These are phyloP conservation scores for Venturia asperata DNA, from an alignment of 2,329 filamentous ascomycete species.

Conservation along the genomic window DNA sequence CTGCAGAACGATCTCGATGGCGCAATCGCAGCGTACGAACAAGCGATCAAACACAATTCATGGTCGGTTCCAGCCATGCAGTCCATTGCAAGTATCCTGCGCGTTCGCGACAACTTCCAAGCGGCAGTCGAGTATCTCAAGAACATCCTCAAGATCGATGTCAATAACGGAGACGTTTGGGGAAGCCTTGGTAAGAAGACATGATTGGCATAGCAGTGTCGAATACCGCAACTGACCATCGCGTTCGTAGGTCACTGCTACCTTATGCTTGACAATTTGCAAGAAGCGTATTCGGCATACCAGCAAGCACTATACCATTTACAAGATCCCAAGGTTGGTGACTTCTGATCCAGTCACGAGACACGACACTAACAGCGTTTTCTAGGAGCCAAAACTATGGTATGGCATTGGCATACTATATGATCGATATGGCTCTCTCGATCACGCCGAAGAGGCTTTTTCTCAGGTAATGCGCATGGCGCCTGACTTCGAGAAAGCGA, in stretches of 20 bases:
- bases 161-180: slow-evolving; percentile 89
- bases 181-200: slow-evolving; percentile 72
- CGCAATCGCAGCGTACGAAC: slow-evolving; percentile 84
- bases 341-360: neutral
- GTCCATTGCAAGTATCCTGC: slow-evolving; percentile 82
- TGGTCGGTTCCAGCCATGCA: slow-evolving; percentile 90
- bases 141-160: slow-evolving; percentile 83
- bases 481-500: slow-evolving; percentile 94
- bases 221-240: neutral
- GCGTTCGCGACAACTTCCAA: slow-evolving; percentile 86
- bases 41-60: slow-evolving; percentile 77
- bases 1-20: slow-evolving; percentile 81
- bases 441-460: slow-evolving; percentile 96
- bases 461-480: slow-evolving; percentile 99
- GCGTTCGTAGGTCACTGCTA: slow-evolving; percentile 74
- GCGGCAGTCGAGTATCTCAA: slow-evolving; percentile 91
- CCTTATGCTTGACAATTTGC: slow-evolving; percentile 96
- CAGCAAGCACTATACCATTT: slow-evolving; percentile 92
- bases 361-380: slow-evolving; percentile 8
- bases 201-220: slow-evolving; percentile 6
- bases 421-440: slow-evolving; percentile 89
- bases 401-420: slow-evolving; percentile 98
- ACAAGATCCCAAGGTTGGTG: slow-evolving; percentile 73
- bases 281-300: slow-evolving; percentile 94
- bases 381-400: slow-evolving; percentile 90